Base-by-base conservation (phyloP, 129 eudicot genomes). In the Lactuca saligna region DNA sequence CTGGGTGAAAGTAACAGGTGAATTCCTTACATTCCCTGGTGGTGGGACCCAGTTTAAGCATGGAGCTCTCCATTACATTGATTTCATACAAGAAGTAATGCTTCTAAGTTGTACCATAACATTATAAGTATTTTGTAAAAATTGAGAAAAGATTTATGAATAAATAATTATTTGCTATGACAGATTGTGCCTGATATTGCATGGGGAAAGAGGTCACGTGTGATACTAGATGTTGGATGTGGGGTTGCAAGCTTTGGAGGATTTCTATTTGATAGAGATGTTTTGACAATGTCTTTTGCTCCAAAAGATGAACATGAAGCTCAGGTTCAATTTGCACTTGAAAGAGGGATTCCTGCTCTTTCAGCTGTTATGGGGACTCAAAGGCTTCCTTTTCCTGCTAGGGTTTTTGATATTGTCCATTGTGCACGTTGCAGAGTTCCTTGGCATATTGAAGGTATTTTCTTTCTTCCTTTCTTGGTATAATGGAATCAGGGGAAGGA, bases 231-330 rank as follows among this genome's bases (percentile, higher is more conserved):
- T 81, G 97, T 91, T 81, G 97, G 97, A 76, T 91, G 97, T 83
- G 97, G 97, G 65, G 97, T 91, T 48, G 97, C 97, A 62, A 91
- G 97, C 79, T 91, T 91, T 75, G 97, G 95, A 38, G 97, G 97
- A 6, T 91, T 72, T 78, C 78, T 85, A 7, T 91, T 91, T 70
- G 95, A 91, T 37, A 87, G 95, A 75, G 92, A 91, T 74, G 89
- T 83, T 10, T 73, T 90, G 29, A 80, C 97, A 55, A 90, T 90
- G 97, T 90, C 97, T 54, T 71, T 90, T 11, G 97, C 97, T 63
- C 97, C 97, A 49, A 90, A 90, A 79, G 97, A 90, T 72, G 95
- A 90, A 75, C 97, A 90, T 66, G 97, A 90, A 83, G 97, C 97
- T 71, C 97, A 90, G 58, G 91, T 85, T 58, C 97, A 90, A 57